Conservation (phyloP, 1,139 yeast genomes). For the Geotrichum europaeum region DNA sequence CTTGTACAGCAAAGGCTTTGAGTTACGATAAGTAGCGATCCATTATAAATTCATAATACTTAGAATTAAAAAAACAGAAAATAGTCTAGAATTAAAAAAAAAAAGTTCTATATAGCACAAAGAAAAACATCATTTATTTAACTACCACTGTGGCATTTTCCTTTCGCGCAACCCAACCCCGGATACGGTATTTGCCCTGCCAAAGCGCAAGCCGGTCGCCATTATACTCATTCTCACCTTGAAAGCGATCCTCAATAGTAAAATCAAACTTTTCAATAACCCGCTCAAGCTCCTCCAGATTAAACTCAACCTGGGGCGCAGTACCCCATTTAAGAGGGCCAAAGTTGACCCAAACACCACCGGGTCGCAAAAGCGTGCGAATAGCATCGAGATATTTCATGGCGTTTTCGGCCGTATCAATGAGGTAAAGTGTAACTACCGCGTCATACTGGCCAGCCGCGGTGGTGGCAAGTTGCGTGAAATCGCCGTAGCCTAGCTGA, state of each 20-base stretch:
- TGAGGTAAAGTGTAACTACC: constrained; percentile 65
- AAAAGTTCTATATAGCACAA: not conserved
- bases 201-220: constrained; percentile 30
- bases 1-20: too few relatives aligned
- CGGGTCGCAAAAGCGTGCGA: constrained; percentile 41
- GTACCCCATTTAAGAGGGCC: constrained; percentile 90
- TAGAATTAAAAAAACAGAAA: not conserved
- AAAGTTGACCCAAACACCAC: constrained; percentile 69
- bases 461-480: constrained; percentile 36
- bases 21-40: too few relatives aligned
- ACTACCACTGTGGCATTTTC: not conserved
- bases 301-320: constrained; percentile 72
- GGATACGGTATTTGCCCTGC: constrained; percentile 26
- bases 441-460: constrained; percentile 26
- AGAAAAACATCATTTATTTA: not conserved
- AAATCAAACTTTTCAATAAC: constrained; percentile 57
- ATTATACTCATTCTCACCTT: constrained; percentile 29
- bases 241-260: constrained; percentile 44
- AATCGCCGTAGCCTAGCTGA: constrained; percentile 55
- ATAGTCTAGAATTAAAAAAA: not conserved
- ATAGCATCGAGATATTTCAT: constrained; percentile 65
- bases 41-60: not conserved
- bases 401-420: constrained; percentile 83
- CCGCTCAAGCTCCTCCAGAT: constrained; percentile 53
- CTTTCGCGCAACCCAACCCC: constrained; percentile 29